A percentile compares a stretch with the other conserved stretches of the same genome.
Conservation (phyloP, 305 asterid genomes). For the Andrographis paniculata region DNA sequence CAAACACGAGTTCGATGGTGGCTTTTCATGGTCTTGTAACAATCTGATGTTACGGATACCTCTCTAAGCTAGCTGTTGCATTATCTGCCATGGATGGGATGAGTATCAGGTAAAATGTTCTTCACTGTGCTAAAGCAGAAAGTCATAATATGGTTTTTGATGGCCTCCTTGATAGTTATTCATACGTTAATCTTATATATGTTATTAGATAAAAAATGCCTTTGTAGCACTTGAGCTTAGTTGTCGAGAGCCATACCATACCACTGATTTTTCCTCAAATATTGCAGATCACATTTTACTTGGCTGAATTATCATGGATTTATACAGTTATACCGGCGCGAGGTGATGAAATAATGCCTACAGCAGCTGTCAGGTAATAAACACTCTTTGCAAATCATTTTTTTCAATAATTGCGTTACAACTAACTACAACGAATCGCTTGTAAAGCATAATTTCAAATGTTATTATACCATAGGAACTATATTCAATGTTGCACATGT, state of each 20-base stretch:
- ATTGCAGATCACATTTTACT: constrained; percentile 73
- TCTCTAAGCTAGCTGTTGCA: constrained; percentile 74
- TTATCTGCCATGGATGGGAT: constrained; percentile 67
- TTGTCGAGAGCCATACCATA: no score
- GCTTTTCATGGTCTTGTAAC: constrained; percentile 61
- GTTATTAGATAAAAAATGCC: no score
- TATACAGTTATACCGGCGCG: constrained; percentile 82
- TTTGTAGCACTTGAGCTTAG: no score
- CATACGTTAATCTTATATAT: no score
- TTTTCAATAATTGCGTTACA: not conserved
- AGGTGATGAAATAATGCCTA: constrained; percentile 82
- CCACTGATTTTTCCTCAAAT: constrained; percentile 12
- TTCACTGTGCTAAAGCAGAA: no score
- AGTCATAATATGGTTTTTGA: no score
- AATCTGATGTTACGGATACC: constrained; percentile 46
- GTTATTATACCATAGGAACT: no score
- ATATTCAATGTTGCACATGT: no score
- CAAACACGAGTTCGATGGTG: constrained; percentile 59
- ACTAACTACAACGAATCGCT: not conserved
- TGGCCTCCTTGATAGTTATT: no score
- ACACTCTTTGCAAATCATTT: not conserved
- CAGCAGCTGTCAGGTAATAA: constrained; percentile 85
- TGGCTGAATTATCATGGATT: constrained; percentile 76
- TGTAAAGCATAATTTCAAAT: no score
- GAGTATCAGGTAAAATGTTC: constrained; percentile 67